Conservation (phyloP, 2,329 filamentous ascomycete species). For the Curvularia lunata region DNA sequence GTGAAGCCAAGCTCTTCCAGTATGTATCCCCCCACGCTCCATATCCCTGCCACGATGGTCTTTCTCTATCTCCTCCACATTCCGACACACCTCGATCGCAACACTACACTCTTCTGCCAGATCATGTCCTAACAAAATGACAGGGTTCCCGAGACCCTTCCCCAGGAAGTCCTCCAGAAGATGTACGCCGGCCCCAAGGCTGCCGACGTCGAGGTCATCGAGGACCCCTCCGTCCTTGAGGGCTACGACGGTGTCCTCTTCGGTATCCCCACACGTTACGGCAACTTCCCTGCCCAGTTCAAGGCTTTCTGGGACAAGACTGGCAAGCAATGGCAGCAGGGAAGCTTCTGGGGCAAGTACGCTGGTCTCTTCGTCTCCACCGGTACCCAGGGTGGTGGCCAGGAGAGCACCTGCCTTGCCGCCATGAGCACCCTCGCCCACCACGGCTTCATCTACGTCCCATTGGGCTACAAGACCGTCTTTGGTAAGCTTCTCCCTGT, state of each 20-base stretch:
- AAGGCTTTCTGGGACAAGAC: conserved; percentile 93
- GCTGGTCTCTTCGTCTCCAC: conserved; percentile 91
- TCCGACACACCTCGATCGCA: background rate
- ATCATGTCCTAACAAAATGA: conserved; percentile 5
- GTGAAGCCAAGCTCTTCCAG: conserved; percentile 82
- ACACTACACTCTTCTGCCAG: background rate
- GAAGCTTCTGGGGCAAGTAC: conserved; percentile 84
- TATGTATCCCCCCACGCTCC: conserved; percentile 49
- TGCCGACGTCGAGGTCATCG: conserved; percentile 66
- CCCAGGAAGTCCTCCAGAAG: conserved; percentile 81
- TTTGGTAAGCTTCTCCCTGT: conserved; percentile 57
- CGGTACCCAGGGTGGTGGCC: conserved; percentile 81
- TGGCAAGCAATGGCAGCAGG: conserved; percentile 80
- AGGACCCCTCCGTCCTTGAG: conserved; percentile 67
- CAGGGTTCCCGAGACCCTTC: conserved; percentile 83
- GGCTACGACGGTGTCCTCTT: conserved; percentile 88
- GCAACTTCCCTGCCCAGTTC: conserved; percentile 97
- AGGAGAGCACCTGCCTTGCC: conserved; percentile 84
- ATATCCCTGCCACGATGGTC: background rate
- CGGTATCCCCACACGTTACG: conserved; percentile 94
- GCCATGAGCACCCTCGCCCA: conserved; percentile 86
- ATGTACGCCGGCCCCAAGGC: conserved; percentile 87
- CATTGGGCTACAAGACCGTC: conserved; percentile 84
- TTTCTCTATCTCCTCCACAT: background rate
- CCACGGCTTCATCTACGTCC: conserved; percentile 97